Conservation (phyloP, 495 filamentous ascomycete species). For the Oleoguttula mirabilis region DNA sequence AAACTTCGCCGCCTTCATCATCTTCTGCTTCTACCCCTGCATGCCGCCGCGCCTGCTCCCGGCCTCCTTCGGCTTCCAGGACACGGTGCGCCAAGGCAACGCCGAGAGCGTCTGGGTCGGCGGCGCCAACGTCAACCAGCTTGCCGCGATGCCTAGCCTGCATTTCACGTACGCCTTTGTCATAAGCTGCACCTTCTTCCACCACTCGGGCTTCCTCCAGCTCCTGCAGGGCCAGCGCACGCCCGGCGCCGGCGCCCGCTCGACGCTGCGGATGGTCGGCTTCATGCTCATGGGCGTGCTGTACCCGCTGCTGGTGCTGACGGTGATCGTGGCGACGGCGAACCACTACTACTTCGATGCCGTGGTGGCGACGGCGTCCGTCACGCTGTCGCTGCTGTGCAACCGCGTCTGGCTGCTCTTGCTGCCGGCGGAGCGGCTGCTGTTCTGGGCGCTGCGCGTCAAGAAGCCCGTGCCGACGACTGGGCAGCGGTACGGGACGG, state of each 20-base stretch:
- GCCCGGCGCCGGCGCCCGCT: not conserved
- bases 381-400: conserved; percentile 35
- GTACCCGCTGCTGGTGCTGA: conserved; percentile 48
- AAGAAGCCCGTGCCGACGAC: conserved; percentile 50
- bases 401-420: conserved; percentile 45
- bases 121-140: conserved; percentile 48
- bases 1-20: conserved; percentile 64
- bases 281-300: conserved; percentile 34
- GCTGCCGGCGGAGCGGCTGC: conserved; percentile 44
- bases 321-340: conserved; percentile 52
- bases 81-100: conserved; percentile 57
- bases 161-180: conserved; percentile 72
- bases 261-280: conserved; percentile 18
- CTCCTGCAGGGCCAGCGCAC: conserved; percentile 22
- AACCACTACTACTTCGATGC: conserved; percentile 58
- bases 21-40: conserved; percentile 68
- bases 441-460: conserved; percentile 42
- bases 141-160: conserved; percentile 67
- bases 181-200: conserved; percentile 56
- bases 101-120: conserved; percentile 58
- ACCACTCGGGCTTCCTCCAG: conserved; percentile 30
- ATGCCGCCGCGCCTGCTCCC: conserved; percentile 67
- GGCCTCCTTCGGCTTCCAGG: conserved; percentile 55
- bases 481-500: conserved; percentile 26
- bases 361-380: conserved; percentile 39